A percentile compares a stretch with the other conserved stretches of the same genome.
phyloP scores from a whole-genome alignment of 2,329 filamentous ascomycete species.

The Emergomyces africanus region DNA sequence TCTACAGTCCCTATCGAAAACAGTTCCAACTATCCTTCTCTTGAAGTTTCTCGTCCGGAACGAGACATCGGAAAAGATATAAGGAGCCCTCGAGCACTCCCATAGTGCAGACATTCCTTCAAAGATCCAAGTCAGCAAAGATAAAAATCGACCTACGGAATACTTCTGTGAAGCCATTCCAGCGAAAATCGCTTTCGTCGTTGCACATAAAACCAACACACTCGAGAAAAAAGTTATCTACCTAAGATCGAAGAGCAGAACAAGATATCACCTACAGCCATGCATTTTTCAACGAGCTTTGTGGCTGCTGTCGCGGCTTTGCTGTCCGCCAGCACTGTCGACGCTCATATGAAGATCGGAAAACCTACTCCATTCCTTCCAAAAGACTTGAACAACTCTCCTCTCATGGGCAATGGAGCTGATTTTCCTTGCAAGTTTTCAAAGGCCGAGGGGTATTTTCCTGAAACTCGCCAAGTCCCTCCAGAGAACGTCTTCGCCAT shows the following conservation, averaged over 20 bases:
- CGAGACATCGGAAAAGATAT: slow-evolving; percentile 1
- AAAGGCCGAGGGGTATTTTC: slow-evolving; percentile 24
- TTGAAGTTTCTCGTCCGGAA: slow-evolving; percentile 2
- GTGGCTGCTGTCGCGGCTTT: slow-evolving; percentile 33
- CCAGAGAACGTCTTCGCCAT: slow-evolving; percentile 48
- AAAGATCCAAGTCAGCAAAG: background rate
- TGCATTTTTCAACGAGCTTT: slow-evolving; percentile 20
- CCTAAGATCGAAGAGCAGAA: background rate
- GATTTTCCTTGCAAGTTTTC: slow-evolving; percentile 78
- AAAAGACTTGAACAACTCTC: slow-evolving; percentile 46
- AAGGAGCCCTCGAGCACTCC: background rate
- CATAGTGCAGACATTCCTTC: slow-evolving; percentile 1
- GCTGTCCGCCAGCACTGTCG: slow-evolving; percentile 42
- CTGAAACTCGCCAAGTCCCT: slow-evolving; percentile 16
- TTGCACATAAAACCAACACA: background rate
- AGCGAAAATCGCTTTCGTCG: background rate
- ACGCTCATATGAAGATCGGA: slow-evolving; percentile 65
- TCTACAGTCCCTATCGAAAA: slow-evolving; percentile 1
- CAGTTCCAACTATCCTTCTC: background rate
- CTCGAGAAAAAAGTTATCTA: background rate
- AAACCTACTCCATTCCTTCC: slow-evolving; percentile 51
- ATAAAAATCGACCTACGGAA: background rate
- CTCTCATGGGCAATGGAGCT: slow-evolving; percentile 45
- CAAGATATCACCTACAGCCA: slow-evolving; percentile 3
- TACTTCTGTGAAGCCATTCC: slow-evolving; percentile 3